These are phyloP conservation scores for Hanseniaspora hatyaiensis DNA, from an alignment of 805 yeast species.

Conservation along the genomic window DNA sequence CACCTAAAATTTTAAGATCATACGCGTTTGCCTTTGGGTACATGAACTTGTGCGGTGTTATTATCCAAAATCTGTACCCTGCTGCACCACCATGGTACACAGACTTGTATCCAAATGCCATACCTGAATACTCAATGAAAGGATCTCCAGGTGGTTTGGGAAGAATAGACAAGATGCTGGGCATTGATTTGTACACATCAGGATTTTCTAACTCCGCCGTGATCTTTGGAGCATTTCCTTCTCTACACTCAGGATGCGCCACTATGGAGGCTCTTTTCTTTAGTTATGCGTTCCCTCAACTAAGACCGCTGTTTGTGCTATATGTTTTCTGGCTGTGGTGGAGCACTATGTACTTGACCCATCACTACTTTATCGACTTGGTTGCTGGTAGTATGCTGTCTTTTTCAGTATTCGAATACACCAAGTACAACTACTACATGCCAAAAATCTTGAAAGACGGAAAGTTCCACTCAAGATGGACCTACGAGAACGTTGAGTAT, in stretches of 20 bases:
- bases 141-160: constrained; percentile 95
- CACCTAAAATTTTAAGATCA: constrained; percentile 72
- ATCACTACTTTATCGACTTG: constrained; percentile 87
- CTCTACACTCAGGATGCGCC: constrained; percentile 88
- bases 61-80: constrained; percentile 72
- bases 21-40: constrained; percentile 91
- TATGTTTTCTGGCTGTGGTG: constrained; percentile 96
- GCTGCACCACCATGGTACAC: constrained; percentile 98
- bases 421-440: constrained; percentile 48
- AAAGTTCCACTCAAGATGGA: constrained; percentile 17
- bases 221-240: constrained; percentile 82
- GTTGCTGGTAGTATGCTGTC: constrained; percentile 89
- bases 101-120: constrained; percentile 66
- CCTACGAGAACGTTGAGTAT: constrained; percentile 12
- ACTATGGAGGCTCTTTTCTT: constrained; percentile 86
- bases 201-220: constrained; percentile 79
- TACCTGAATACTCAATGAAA: constrained; percentile 81
- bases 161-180: constrained; percentile 68
- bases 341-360: constrained; percentile 95
- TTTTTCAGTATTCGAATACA: constrained; percentile 53
- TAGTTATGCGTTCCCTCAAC: constrained; percentile 66
- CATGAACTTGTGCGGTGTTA: constrained; percentile 79
- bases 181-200: constrained; percentile 70
- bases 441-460: constrained; percentile 33
- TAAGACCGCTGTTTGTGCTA: constrained; percentile 50